Percentiles rank a stretch among this genome's conserved stretches.
phyloP scores from a whole-genome alignment of 2,329 filamentous ascomycete species.

The Fusarium ramigenum region DNA sequence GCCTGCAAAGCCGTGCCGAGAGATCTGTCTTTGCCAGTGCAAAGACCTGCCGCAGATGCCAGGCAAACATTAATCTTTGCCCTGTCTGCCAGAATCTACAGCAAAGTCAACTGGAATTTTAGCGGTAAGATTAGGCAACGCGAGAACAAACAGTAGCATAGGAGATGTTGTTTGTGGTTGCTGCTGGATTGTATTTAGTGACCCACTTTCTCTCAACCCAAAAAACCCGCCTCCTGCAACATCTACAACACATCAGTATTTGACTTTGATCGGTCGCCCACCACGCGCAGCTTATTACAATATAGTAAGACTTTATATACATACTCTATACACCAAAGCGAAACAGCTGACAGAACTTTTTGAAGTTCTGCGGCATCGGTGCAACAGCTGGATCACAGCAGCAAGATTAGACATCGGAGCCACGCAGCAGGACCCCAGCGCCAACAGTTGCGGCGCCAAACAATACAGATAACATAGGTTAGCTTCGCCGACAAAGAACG shows the following conservation, averaged over 20 bases:
- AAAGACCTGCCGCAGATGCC: too few species aligned
- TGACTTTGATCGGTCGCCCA: background rate
- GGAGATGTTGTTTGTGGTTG: background rate
- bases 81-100: background rate
- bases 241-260: background rate
- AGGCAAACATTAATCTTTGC: fast-evolving
- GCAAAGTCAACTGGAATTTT: background rate
- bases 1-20: too few species aligned
- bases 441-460: background rate
- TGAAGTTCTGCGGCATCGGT: background rate
- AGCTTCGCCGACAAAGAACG: background rate
- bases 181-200: background rate
- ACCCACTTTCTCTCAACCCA: background rate
- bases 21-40: too few species aligned
- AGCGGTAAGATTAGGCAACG: background rate
- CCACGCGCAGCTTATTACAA: background rate
- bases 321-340: fast-evolving
- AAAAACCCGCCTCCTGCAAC: background rate
- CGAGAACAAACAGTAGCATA: too few species aligned
- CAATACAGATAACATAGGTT: too few species aligned
- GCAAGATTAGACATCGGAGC: background rate
- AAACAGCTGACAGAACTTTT: fast-evolving
- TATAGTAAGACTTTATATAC: background rate
- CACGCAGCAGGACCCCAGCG: background rate
- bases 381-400: background rate